These are phyloP conservation scores for Pyrenopolyporus hunteri DNA, from an alignment of 495 filamentous ascomycete species.

Conservation along the genomic window DNA sequence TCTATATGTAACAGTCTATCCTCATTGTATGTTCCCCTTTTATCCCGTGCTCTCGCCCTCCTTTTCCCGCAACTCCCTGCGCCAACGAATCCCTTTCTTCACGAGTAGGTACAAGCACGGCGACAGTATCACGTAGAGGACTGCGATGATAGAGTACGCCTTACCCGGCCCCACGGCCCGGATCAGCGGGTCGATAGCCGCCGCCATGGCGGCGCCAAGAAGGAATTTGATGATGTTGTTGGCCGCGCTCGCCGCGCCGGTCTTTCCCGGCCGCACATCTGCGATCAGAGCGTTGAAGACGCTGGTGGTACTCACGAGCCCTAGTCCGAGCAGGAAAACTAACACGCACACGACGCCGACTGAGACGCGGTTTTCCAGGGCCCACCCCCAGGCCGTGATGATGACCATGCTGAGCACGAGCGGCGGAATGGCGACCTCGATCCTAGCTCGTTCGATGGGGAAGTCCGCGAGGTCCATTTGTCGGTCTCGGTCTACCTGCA, in stretches of 20 bases:
- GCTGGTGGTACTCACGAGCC: conserved; percentile 62
- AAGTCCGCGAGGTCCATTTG: conserved; percentile 62
- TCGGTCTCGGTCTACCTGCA: conserved; percentile 53
- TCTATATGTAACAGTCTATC: conserved; percentile 22
- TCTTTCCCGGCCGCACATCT: conserved; percentile 48
- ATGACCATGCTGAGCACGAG: conserved; percentile 50
- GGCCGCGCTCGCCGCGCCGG: conserved; percentile 67
- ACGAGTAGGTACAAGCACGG: conserved; percentile 51
- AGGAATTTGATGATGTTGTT: conserved; percentile 71
- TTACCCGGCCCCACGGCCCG: conserved; percentile 67
- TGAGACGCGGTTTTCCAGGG: conserved; percentile 49
- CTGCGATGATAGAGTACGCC: conserved; percentile 69
- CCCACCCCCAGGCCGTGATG: conserved; percentile 61
- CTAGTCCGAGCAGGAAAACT: conserved; percentile 65
- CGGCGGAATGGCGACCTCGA: conserved; percentile 59
- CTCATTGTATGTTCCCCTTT: not conserved
- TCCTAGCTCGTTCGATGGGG: conserved; percentile 66
- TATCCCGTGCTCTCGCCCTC: conserved; percentile 18
- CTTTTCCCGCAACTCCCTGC: conserved; percentile 34
- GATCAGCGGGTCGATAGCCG: conserved; percentile 66
- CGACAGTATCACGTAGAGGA: conserved; percentile 55
- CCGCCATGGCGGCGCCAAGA: conserved; percentile 68
- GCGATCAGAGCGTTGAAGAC: conserved; percentile 53
- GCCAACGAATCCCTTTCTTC: conserved; percentile 34
- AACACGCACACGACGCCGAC: conserved; percentile 55